Evolutionary conservation across 768 basidiomycete genomes (phyloP).

Genomic region (Galerina marginata): DNA sequence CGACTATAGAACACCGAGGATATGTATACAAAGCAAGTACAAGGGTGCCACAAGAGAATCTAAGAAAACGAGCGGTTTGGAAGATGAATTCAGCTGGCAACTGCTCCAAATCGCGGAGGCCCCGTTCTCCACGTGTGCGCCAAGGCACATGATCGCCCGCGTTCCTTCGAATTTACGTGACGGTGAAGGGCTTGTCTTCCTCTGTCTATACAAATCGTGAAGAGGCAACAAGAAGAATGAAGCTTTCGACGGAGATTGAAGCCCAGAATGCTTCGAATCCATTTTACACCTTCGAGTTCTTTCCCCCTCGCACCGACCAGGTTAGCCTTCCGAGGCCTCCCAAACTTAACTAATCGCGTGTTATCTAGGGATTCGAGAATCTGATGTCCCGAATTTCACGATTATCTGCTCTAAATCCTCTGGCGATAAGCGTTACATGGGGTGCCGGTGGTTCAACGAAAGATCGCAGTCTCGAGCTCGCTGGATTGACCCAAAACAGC

Average conservation of each 20-base stretch:
- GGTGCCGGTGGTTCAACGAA: slow-evolving; percentile 95
- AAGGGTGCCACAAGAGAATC: background rate
- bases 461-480: slow-evolving; percentile 87
- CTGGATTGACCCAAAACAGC: slow-evolving; percentile 72
- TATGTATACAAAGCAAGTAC: slow-evolving; percentile 4
- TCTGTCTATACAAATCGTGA: too few species aligned
- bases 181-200: too few species aligned
- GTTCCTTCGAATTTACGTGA: too few species aligned
- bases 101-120: background rate
- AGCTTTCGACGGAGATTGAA: slow-evolving; percentile 72
- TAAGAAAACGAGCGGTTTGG: background rate
- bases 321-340: slow-evolving; percentile 37
- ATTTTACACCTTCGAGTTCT: slow-evolving; percentile 96
- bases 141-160: background rate
- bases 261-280: slow-evolving; percentile 51
- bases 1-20: background rate
- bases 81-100: slow-evolving; percentile 1
- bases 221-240: slow-evolving; percentile 27
- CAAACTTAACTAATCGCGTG: background rate
- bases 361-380: slow-evolving; percentile 84
- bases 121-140: slow-evolving; percentile 6
- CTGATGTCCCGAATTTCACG: slow-evolving; percentile 86
- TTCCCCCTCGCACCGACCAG: slow-evolving; percentile 93
- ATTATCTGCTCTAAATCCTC: slow-evolving; percentile 73
- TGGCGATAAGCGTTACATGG: slow-evolving; percentile 95